A percentile compares a stretch with the other conserved stretches of the same genome.
These are phyloP conservation scores for Lojkania enalia DNA, from an alignment of 2,329 filamentous ascomycete species.

Conservation along the genomic window DNA sequence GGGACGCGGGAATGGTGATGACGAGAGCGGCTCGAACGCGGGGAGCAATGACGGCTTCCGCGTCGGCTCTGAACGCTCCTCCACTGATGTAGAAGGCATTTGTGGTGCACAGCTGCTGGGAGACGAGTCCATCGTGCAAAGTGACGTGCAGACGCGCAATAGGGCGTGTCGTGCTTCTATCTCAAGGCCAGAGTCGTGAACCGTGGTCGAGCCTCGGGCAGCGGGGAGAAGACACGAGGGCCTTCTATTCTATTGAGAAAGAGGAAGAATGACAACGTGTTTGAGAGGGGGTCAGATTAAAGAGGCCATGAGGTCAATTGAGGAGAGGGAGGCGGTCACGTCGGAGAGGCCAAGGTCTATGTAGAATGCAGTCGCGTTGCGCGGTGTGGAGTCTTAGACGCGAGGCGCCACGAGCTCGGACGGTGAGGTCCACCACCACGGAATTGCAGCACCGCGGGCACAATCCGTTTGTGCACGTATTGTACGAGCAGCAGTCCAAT, in stretches of 20 bases:
- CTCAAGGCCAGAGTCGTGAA: constrained; percentile 26
- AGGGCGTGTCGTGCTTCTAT: constrained; percentile 31
- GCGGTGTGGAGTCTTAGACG: constrained; percentile 22
- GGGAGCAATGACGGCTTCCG: constrained; percentile 73
- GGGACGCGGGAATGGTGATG: constrained; percentile 70
- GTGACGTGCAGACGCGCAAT: constrained; percentile 31
- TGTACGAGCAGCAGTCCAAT: not conserved
- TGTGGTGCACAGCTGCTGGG: constrained; percentile 29
- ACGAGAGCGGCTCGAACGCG: constrained; percentile 78
- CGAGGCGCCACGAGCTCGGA: constrained; percentile 27
- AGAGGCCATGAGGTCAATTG: constrained; percentile 43
- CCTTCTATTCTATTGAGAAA: constrained; percentile 18
- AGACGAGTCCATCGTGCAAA: constrained; percentile 39
- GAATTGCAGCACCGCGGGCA: constrained; percentile 17
- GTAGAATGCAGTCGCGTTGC: constrained; percentile 20
- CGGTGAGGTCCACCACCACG: constrained; percentile 14
- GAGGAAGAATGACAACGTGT: constrained; percentile 15
- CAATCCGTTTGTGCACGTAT: no score
- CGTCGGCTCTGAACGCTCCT: constrained; percentile 42
- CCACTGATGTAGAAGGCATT: constrained; percentile 31
- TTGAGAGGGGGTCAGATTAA: constrained; percentile 29
- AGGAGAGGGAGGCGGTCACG: constrained; percentile 32
- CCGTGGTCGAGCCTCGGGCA: constrained; percentile 26
- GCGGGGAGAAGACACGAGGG: constrained; percentile 25
- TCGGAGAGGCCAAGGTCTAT: constrained; percentile 23